phyloP scores from a whole-genome alignment of 2,329 filamentous ascomycete genomes.

The Talaromyces sp. region DNA sequence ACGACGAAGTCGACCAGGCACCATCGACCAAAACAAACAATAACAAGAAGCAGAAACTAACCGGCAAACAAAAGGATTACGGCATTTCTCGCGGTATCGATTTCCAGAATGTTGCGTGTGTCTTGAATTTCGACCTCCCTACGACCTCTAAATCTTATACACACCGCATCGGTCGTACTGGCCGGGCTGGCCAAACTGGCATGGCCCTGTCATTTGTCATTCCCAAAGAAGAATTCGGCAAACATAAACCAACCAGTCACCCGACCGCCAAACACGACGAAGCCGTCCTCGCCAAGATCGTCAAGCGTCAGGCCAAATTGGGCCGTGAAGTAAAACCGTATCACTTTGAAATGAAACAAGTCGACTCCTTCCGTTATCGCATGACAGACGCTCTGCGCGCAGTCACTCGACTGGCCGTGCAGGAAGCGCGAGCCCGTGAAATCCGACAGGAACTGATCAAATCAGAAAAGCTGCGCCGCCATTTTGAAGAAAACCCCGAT shows the following conservation, averaged over 20 bases:
- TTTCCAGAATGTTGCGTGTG: conserved; percentile 89
- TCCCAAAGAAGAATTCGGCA: conserved; percentile 72
- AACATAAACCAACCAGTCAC: conserved; percentile 81
- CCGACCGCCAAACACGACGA: conserved; percentile 76
- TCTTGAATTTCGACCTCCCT: conserved; percentile 96
- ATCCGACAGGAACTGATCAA: conserved; percentile 85
- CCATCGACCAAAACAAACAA: conserved; percentile 24
- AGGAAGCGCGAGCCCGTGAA: conserved; percentile 83
- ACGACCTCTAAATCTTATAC: conserved; percentile 85
- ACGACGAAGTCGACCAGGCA: conserved; percentile 26
- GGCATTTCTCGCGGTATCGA: conserved; percentile 95
- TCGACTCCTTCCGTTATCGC: conserved; percentile 91
- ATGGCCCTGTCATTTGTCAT: conserved; percentile 96
- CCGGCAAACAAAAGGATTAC: conserved; percentile 74
- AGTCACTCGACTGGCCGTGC: conserved; percentile 82
- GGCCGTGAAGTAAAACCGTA: conserved; percentile 83
- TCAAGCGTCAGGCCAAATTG: conserved; percentile 69
- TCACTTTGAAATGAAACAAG: conserved; percentile 87
- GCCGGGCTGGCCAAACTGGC: conserved; percentile 81
- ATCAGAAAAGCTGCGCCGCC: conserved; percentile 86
- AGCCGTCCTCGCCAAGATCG: conserved; percentile 72
- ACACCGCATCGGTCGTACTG: conserved; percentile 93
- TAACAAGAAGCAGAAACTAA: conserved; percentile 61
- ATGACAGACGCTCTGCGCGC: conserved; percentile 87
- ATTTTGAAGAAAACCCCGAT: conserved; percentile 95